A percentile compares a stretch with the other conserved stretches of the same genome.
Evolutionary conservation across 768 basidiomycete species (phyloP).

Genomic region (Epithele typhae): DNA sequence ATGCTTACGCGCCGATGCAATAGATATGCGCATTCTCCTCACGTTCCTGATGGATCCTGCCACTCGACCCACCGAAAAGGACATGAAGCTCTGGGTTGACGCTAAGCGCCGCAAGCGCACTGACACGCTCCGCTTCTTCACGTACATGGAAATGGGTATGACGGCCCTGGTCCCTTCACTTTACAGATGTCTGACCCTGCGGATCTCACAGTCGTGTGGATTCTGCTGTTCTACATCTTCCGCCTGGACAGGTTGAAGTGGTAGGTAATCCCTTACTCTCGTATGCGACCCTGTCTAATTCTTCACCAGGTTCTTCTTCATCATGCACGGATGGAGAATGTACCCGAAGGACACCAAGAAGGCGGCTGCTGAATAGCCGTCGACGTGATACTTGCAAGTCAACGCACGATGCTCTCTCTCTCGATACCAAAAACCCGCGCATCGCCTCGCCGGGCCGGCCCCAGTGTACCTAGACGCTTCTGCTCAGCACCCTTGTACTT

Average conservation of each 20-base stretch:
- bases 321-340: constrained; percentile 47
- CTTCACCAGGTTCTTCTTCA: constrained; percentile 38
- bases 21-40: constrained; percentile 46
- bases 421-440: too few species aligned
- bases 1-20: not conserved
- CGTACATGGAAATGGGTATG: constrained; percentile 51
- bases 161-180: constrained; percentile 4
- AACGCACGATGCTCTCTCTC: too few species aligned
- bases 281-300: too few species aligned
- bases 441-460: too few species aligned
- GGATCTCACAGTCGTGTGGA: constrained; percentile 41
- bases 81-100: constrained; percentile 58
- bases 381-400: too few species aligned
- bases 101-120: constrained; percentile 45
- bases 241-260: constrained; percentile 40
- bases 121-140: constrained; percentile 51
- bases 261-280: constrained; percentile 28
- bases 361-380: too few species aligned
- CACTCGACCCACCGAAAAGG: constrained; percentile 40
- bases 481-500: not conserved
- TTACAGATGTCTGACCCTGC: too few species aligned
- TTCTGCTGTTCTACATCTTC: constrained; percentile 42
- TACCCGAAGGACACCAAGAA: constrained; percentile 18
- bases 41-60: constrained; percentile 43
- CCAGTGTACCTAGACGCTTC: not conserved